Evolutionary conservation across 2,329 filamentous ascomycete species (phyloP), one percentile per base, ranked within the genome.

Genomic region (Fusarium paranaense): DNA sequence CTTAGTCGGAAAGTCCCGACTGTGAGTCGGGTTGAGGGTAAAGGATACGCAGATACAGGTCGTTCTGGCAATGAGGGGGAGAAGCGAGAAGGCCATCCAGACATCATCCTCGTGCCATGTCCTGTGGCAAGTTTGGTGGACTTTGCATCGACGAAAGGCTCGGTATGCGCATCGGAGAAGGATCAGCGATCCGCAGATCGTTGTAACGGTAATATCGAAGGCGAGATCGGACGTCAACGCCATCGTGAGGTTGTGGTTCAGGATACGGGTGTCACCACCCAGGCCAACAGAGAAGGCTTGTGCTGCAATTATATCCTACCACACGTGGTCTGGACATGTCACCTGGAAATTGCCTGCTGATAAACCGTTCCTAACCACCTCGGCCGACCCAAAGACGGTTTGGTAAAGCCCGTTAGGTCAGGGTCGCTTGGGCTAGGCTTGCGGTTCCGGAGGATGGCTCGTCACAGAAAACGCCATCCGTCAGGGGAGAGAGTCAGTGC

Each of bases 31-130:
- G 56, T 79, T 78, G 13, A 78, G 71, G 6, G 54, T n/a, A 57
- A 80, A 80, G 25, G 69, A 75, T 3, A 71, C 0, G 22, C 64
- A 32, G 64, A 80, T 75, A 60, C 74, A 76, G 7, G 66, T 50
- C 1, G 78, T 78, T 37, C 78, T 74, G 8, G 64, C 72, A 16
- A 75, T 40, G 56, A 80, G 76, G 20, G 78, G 78, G 6, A 80
- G 16, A 4, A 80, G 72, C 10, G 78, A 75, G 9, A 79, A 62
- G 6, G 76, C 78, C 74, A 80, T 79, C 69, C 75, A 79, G 22
- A 76, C 68, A 38, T 80, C 78, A 33, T 80, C 78, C 45, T 67
- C 63, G 58, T 76, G 78, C 78, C 78, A 80, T 9, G 62, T 68
- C n/a, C 78, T 71, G 61, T 80, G 78, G 58, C 74, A 80, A 4